Evolutionary conservation across 1,284 basidiomycete species (phyloP), one percentile per base, ranked within the genome.

Genomic region (Trichosporon sp.): DNA sequence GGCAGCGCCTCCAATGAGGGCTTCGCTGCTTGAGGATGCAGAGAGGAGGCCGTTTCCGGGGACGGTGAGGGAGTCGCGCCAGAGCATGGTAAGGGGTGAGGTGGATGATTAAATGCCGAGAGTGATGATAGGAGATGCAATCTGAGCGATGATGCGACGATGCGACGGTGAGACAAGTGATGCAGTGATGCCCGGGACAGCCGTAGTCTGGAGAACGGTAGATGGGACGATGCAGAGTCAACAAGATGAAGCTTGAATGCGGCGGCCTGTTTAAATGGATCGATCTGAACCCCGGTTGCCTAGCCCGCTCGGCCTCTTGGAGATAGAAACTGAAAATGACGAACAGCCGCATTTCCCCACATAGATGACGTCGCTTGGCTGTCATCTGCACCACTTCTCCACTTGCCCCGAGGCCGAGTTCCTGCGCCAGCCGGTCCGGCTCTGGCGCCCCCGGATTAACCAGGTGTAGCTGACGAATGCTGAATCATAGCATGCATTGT

Each of bases 341-440:
- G 56, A 60, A 60, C 7, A 60, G 27, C 11, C 27, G 29, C 18
- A 7, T 51, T 51, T 51, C 27, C 56, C 15, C 27, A 60, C 29
- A 23, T n/a, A 60, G 56, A 60, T 60, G 56, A 60, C 56, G 56
- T 60, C 56, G 56, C 56, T 60, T 60, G 31, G 56, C 9, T 6
- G 56, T 32, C 56, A 32, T 51, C 25, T 60, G 8, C 56, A 60
- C 56, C 56, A 25, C 47, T 51, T 25, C 47, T 51, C 47, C 47
- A 51, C 47, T 23, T 25, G 21, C 47, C 47, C 47, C 21, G 47
- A 21, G 47, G 21, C 47, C 47, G 47, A 51, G 23, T 23, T 25
- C 5, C n/a, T 51, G n/a, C 21, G 6, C 18, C 9, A 23, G 21
- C 9, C 47, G 47, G 23, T 4, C 47, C 47, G 23, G 23, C 11